Conservation (phyloP, 768 basidiomycete genomes). For the Collybiopsis luxurians region DNA sequence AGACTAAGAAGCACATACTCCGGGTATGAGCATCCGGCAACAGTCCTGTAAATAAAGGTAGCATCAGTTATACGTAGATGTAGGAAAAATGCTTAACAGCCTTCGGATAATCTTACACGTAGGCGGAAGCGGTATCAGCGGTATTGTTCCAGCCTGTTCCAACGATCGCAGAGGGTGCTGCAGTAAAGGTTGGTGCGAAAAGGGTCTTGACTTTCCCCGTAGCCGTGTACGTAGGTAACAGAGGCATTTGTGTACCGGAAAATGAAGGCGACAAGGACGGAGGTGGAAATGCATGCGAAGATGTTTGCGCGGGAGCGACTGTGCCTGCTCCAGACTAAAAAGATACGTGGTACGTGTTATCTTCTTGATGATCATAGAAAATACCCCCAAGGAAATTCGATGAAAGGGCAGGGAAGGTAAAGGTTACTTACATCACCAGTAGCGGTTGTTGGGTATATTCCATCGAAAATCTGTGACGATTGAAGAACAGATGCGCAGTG, state of each 20-base stretch:
- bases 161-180: constrained; percentile 46
- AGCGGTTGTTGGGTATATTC: constrained; percentile 59
- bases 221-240: constrained; percentile 69
- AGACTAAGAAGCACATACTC: constrained; percentile 30
- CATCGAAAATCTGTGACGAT: constrained; percentile 45
- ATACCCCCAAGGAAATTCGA: too few species aligned
- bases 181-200: constrained; percentile 59
- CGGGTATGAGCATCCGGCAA: constrained; percentile 66
- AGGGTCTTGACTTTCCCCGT: constrained; percentile 66
- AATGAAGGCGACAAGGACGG: constrained; percentile 49
- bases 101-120: constrained; percentile 49
- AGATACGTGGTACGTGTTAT: too few species aligned
- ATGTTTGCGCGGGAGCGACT: constrained; percentile 49
- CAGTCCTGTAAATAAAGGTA: constrained; percentile 29
- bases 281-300: constrained; percentile 63
- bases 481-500: constrained; percentile 38
- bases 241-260: constrained; percentile 48
- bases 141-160: constrained; percentile 80
- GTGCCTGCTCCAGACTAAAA: constrained; percentile 53
- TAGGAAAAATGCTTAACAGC: constrained; percentile 7
- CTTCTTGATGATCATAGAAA: too few species aligned
- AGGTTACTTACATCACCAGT: constrained; percentile 55
- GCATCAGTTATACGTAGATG: background rate
- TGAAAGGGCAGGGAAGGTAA: background rate
- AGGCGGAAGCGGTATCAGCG: constrained; percentile 57